Conservation (phyloP, 106 monocot species). For the Acorus gramineus region DNA sequence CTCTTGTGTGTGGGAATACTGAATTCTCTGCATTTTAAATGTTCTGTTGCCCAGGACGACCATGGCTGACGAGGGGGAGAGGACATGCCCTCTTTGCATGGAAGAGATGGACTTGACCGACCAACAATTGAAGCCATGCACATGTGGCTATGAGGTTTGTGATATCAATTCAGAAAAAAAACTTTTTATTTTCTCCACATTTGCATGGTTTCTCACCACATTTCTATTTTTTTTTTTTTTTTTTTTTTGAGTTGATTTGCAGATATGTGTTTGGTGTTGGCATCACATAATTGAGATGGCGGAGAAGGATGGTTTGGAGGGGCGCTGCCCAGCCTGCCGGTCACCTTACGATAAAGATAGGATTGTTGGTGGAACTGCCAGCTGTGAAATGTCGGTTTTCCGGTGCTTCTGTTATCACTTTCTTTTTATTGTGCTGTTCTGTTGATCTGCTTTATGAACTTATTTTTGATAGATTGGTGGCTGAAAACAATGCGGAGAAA, state of each 20-base stretch:
- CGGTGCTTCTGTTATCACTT: not conserved
- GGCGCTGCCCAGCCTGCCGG: conserved; percentile 40
- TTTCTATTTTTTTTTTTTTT: no score
- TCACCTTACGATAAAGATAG: conserved; percentile 36
- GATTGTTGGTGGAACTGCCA: conserved; percentile 23
- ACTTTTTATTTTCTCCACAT: no score
- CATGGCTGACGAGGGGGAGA: conserved; percentile 16
- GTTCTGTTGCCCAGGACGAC: not conserved
- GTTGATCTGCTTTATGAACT: not conserved
- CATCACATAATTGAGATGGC: conserved; percentile 31
- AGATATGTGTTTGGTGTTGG: conserved; percentile 68
- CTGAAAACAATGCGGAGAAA: conserved; percentile 18
- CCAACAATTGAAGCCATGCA: conserved; percentile 34
- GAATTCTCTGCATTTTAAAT: no score
- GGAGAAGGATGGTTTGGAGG: conserved; percentile 21
- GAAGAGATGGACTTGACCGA: conserved; percentile 42
- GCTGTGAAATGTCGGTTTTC: conserved; percentile 24
- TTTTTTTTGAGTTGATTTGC: not conserved
- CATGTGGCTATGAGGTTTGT: conserved; percentile 36
- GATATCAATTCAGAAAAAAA: no score
- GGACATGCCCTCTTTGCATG: conserved; percentile 25
- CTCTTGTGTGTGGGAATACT: no score
- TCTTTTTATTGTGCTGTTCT: no score
- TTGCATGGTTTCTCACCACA: no score
- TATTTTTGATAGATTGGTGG: conserved; percentile 12